phyloP scores from a whole-genome alignment of 305 asterid species.

The Vinca major region DNA sequence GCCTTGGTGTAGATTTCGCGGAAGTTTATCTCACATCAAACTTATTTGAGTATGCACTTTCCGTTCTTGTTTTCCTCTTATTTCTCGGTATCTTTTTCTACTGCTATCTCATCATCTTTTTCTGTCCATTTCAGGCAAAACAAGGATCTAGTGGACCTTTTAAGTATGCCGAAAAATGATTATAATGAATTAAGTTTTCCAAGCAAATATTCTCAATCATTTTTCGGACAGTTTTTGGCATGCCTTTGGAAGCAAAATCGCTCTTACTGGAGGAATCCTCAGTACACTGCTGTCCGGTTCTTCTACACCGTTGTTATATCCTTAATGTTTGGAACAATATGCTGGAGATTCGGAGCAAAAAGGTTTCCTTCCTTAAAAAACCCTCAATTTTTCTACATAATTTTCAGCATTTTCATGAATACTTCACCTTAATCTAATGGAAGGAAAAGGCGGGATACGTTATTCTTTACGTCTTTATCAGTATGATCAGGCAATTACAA shows the following conservation, averaged over 20 bases:
- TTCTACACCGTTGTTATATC: slow-evolving; percentile 82
- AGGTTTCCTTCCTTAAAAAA: slow-evolving; percentile 29
- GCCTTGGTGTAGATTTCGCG: slow-evolving; percentile 76
- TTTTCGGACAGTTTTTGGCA: slow-evolving; percentile 56
- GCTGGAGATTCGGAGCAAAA: slow-evolving; percentile 85
- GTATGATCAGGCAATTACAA: no score
- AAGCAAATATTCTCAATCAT: slow-evolving; percentile 55
- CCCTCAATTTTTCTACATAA: neutral
- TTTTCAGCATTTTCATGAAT: no score
- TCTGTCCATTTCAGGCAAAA: slow-evolving; percentile 46
- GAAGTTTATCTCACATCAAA: slow-evolving; percentile 65
- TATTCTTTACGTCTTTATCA: no score
- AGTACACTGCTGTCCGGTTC: slow-evolving; percentile 91
- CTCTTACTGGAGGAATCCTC: slow-evolving; percentile 96
- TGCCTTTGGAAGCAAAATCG: slow-evolving; percentile 90
- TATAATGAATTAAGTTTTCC: slow-evolving; percentile 65
- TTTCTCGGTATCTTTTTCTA: slow-evolving; percentile 10
- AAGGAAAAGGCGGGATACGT: no score
- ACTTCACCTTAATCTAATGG: no score
- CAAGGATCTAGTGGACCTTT: slow-evolving; percentile 55
- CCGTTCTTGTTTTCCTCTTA: slow-evolving; percentile 7
- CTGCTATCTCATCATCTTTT: slow-evolving; percentile 8
- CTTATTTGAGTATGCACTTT: slow-evolving; percentile 50
- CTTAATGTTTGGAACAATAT: slow-evolving; percentile 82
- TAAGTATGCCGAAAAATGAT: slow-evolving; percentile 56